These are phyloP conservation scores for Aspergillus spinulosporus DNA, from an alignment of 2,329 filamentous ascomycete genomes.

Conservation along the genomic window DNA sequence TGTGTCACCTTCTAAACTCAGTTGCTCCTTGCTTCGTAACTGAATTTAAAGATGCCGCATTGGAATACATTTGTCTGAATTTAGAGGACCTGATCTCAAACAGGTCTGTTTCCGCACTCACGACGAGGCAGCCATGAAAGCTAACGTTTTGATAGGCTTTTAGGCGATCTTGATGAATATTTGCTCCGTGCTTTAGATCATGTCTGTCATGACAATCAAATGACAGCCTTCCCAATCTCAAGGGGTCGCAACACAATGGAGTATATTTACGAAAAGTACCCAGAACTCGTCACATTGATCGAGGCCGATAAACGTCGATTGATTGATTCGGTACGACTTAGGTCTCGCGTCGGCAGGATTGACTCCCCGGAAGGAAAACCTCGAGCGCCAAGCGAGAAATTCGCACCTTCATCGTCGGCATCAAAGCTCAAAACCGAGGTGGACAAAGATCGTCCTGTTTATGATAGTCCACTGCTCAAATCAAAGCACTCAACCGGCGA, in stretches of 20 bases:
- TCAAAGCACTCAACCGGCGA: constrained; percentile 70
- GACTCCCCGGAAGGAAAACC: constrained; percentile 65
- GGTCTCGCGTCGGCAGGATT: constrained; percentile 61
- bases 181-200: constrained; percentile 78
- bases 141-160: constrained; percentile 51
- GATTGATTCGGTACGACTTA: constrained; percentile 74
- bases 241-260: constrained; percentile 71
- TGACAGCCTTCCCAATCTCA: constrained; percentile 72
- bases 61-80: constrained; percentile 90
- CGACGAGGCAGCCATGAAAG: background rate
- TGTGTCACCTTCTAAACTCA: constrained; percentile 79
- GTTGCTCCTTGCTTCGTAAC: constrained; percentile 80
- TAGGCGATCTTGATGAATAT: constrained; percentile 83
- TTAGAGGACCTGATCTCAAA: constrained; percentile 92
- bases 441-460: constrained; percentile 44
- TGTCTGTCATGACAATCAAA: constrained; percentile 78
- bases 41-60: constrained; percentile 80
- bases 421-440: constrained; percentile 43
- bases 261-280: constrained; percentile 47
- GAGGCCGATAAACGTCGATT: constrained; percentile 58
- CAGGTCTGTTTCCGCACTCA: constrained; percentile 47
- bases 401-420: constrained; percentile 48
- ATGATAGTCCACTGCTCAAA: constrained; percentile 65
- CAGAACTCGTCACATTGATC: constrained; percentile 43
- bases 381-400: constrained; percentile 67